Evolutionary conservation across 306 rosid species (phyloP), one percentile per base, ranked within the genome.

Genomic region (Parietaria judaica): DNA sequence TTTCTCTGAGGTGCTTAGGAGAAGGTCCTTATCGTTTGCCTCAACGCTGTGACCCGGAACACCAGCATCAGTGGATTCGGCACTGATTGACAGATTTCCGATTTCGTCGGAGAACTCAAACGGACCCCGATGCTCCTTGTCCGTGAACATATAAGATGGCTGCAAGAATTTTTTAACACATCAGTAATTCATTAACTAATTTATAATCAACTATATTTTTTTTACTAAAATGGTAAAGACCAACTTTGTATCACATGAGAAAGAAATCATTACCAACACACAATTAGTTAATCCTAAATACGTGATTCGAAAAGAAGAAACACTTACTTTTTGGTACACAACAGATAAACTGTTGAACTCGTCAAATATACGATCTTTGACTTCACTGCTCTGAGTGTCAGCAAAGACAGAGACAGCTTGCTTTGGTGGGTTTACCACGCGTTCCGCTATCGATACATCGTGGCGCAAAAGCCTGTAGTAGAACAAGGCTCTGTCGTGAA

Each of bases 401-500:
- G 99, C 97, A 81, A 94, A 94, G 58, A 94, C 99, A n/a, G 99
- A 94, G 74, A 94, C 97, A 49, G 97, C 99, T 84, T 88, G 99
- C 80, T 94, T 94, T 65, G 99, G 91, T 65, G 99, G 99, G 78
- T 86, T 84, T 50, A 94, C 99, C 69, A 94, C 94, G 59, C 66
- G 84, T 72, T 94, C 91, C 57, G 97, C 99, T 44, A 83, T 89
- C 14, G 88, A 73, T 62, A 74, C 86, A 14, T 88, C 72, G 70
- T 84, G 72, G 67, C 82, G 90, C 78, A 94, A 76, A 79, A 94
- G 94, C 87, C 99, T 86, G 83, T 84, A 94, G 87, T 94, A 94
- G 81, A 94, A 88, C 63, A 94, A 73, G 69, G 99, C 94, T 77
- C 97, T 80, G 55, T 94, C 99, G 62, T 82, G 99, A 72, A 94